Percentiles rank a stretch among this genome's conserved stretches.
Evolutionary conservation across 306 rosid species (phyloP).

Genomic region (Begonia loranthoides): DNA sequence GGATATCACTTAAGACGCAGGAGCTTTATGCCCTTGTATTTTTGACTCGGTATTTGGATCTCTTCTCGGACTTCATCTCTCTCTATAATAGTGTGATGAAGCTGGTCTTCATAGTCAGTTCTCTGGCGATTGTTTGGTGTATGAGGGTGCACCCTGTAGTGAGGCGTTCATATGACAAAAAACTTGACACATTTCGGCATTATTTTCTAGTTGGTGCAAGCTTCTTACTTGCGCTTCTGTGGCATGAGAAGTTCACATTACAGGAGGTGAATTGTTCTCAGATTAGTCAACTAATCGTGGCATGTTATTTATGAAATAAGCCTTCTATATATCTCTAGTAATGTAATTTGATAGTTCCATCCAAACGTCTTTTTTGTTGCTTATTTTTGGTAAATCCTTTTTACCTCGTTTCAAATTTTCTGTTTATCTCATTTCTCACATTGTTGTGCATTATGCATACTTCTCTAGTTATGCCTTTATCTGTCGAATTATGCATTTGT

Average conservation of each 20-base stretch:
- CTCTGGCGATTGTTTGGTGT: constrained; percentile 71
- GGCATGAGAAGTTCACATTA: constrained; percentile 59
- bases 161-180: constrained; percentile 53
- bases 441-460: too few species aligned
- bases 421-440: too few species aligned
- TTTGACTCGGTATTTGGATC: constrained; percentile 75
- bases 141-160: constrained; percentile 59
- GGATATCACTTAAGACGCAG: constrained; percentile 89
- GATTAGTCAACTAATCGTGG: too few species aligned
- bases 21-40: constrained; percentile 76
- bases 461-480: too few species aligned
- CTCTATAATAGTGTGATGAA: constrained; percentile 79
- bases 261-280: constrained; percentile 36
- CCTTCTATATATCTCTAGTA: too few species aligned
- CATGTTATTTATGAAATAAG: too few species aligned
- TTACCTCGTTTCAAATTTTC: too few species aligned
- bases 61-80: constrained; percentile 69
- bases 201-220: constrained; percentile 40
- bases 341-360: too few species aligned
- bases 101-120: constrained; percentile 59
- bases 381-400: too few species aligned
- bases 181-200: constrained; percentile 75
- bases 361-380: too few species aligned
- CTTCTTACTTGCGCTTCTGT: constrained; percentile 51
- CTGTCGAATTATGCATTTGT: too few species aligned